Percentiles rank a stretch among this genome's conserved stretches.
Conservation (phyloP, 1,284 basidiomycete genomes). For the Dichomitus squalens region DNA sequence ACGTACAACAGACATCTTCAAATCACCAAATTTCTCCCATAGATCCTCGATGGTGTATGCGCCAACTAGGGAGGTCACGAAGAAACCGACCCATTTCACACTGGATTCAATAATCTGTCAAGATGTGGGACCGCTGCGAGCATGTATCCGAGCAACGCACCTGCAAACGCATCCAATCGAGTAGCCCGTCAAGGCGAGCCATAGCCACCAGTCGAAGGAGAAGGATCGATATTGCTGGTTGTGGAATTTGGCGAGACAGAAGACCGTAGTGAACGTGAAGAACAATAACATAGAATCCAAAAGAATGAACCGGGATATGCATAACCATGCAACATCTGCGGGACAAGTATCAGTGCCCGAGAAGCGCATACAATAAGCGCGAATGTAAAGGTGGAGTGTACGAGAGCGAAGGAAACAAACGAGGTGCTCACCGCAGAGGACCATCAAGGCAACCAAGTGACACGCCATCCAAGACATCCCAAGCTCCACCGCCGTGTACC, state of each 20-base stretch:
- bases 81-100: conserved; percentile 96
- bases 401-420: background rate
- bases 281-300: conserved; percentile 98
- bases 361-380: conserved; percentile 3
- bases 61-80: conserved; percentile 93
- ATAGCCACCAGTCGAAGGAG: conserved; percentile 95
- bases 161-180: conserved; percentile 96
- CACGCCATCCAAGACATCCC: conserved; percentile 90
- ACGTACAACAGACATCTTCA: conserved; percentile 87
- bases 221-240: conserved; percentile 96
- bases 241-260: conserved; percentile 95
- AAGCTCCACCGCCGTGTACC: conserved; percentile 96
- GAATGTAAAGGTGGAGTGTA: conserved; percentile 9
- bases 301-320: conserved; percentile 96
- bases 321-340: conserved; percentile 92
- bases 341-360: background rate
- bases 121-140: background rate
- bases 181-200: conserved; percentile 88
- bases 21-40: conserved; percentile 98
- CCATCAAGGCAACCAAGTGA: conserved; percentile 94
- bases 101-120: conserved; percentile 44
- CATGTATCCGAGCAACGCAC: conserved; percentile 40
- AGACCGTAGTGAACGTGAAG: conserved; percentile 97
- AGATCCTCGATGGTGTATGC: conserved; percentile 97
- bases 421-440: conserved; percentile 74